These are phyloP conservation scores for Starmera amethionina DNA, from an alignment of 805 yeast species.

Conservation along the genomic window DNA sequence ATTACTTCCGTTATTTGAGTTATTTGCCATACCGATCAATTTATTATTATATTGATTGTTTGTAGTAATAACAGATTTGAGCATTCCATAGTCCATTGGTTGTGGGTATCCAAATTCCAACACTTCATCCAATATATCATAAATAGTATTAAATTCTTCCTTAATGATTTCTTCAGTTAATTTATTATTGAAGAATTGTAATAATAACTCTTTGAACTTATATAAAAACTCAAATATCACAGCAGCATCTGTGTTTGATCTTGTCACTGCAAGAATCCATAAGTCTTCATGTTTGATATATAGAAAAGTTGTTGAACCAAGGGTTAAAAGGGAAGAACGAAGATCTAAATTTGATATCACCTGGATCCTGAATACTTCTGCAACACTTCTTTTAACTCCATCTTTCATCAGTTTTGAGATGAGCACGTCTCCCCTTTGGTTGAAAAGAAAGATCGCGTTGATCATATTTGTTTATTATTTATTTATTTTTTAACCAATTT, in stretches of 20 bases:
- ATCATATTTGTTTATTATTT: conserved; percentile 42
- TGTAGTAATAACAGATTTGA: conserved; percentile 27
- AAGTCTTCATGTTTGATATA: conserved; percentile 54
- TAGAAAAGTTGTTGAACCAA: conserved; percentile 88
- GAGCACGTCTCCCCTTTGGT: conserved; percentile 73
- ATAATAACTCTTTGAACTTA: conserved; percentile 45
- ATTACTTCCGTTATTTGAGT: neutral
- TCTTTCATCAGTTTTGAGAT: conserved; percentile 66
- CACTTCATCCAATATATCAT: conserved; percentile 70
- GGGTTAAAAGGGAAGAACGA: conserved; percentile 67
- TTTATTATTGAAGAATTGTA: conserved; percentile 23
- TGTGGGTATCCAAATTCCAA: conserved; percentile 75
- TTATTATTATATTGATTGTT: conserved; percentile 4
- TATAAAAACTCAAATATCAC: conserved; percentile 70
- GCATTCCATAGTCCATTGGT: conserved; percentile 39
- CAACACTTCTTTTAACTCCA: conserved; percentile 65
- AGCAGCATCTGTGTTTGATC: conserved; percentile 82
- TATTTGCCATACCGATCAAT: neutral
- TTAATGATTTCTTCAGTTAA: conserved; percentile 39
- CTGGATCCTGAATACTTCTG: conserved; percentile 88
- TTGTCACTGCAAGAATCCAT: conserved; percentile 83
- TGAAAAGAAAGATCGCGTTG: conserved; percentile 71
- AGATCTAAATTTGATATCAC: conserved; percentile 61
- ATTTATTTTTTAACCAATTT: neutral
- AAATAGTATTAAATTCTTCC: conserved; percentile 57